Evolutionary conservation across 495 filamentous ascomycete genomes (phyloP).

Genomic region (Neurospora sublineolata): DNA sequence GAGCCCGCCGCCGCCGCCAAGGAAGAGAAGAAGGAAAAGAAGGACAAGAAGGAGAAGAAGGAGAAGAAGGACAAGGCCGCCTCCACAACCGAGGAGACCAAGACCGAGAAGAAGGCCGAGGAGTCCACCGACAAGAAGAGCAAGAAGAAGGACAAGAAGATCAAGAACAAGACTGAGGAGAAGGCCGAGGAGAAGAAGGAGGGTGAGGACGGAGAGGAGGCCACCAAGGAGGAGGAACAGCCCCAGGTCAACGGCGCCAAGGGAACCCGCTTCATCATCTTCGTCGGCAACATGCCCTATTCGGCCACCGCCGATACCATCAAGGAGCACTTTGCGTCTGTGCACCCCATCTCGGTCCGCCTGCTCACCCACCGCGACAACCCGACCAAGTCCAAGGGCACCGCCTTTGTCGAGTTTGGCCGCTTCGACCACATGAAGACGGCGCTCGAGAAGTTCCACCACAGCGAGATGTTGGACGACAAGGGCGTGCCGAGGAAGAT

Average conservation of each 20-base stretch:
- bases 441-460: slow-evolving; percentile 79
- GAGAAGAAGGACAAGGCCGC: slow-evolving; percentile 25
- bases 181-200: slow-evolving; percentile 1
- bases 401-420: slow-evolving; percentile 88
- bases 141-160: slow-evolving; percentile 18
- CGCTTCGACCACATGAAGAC: slow-evolving; percentile 88
- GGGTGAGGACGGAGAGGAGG: slow-evolving; percentile 9
- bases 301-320: slow-evolving; percentile 58
- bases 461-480: slow-evolving; percentile 68
- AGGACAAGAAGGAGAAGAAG: slow-evolving; percentile 19
- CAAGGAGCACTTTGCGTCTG: slow-evolving; percentile 61
- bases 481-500: slow-evolving; percentile 51
- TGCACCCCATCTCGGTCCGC: slow-evolving; percentile 62
- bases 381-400: slow-evolving; percentile 63
- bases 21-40: slow-evolving; percentile 8
- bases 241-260: slow-evolving; percentile 22
- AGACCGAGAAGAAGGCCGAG: slow-evolving; percentile 15
- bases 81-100: slow-evolving; percentile 11
- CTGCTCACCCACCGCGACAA: slow-evolving; percentile 61
- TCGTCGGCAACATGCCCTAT: slow-evolving; percentile 88
- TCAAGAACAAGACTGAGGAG: slow-evolving; percentile 6
- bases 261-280: slow-evolving; percentile 64
- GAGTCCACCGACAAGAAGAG: slow-evolving; percentile 24
- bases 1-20: slow-evolving; percentile 1
- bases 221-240: slow-evolving; percentile 6